Conservation (phyloP, 768 basidiomycete genomes). For the Russula dissimulans region DNA sequence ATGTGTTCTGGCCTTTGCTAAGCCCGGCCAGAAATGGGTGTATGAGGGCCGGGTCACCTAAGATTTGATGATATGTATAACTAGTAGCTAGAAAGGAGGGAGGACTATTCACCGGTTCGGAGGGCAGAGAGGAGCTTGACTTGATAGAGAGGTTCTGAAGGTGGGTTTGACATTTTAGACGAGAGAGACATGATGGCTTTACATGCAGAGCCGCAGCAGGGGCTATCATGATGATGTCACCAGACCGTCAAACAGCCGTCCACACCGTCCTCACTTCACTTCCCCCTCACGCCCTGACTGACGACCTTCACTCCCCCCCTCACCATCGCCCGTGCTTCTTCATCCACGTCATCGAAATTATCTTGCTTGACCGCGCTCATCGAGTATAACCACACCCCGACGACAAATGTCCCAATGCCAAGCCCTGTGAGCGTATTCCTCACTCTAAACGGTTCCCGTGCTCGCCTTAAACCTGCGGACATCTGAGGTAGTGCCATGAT, state of each 20-base stretch:
- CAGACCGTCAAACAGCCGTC: conserved; percentile 35
- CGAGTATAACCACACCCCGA: conserved; percentile 84
- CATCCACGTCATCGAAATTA: conserved; percentile 31
- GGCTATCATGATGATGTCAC: not conserved
- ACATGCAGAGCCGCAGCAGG: no score
- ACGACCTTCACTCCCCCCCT: conserved; percentile 9
- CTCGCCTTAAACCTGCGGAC: conserved; percentile 82
- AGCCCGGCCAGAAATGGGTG: conserved; percentile 77
- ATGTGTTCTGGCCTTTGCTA: conserved; percentile 49
- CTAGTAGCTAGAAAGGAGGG: not conserved
- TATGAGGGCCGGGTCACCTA: conserved; percentile 72
- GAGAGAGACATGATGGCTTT: no score
- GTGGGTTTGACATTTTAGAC: not conserved
- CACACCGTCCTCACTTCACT: conserved; percentile 30
- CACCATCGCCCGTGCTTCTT: conserved; percentile 42
- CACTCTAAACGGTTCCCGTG: conserved; percentile 73
- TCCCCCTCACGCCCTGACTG: no score
- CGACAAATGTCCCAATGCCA: conserved; percentile 60
- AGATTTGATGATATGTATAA: no score
- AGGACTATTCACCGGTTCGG: conserved; percentile 29
- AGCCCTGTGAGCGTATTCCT: conserved; percentile 75
- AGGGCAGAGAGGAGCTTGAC: conserved; percentile 35
- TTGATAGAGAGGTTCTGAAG: conserved; percentile 32
- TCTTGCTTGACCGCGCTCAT: conserved; percentile 45
- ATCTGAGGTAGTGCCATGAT: conserved; percentile 24